Conservation (phyloP, 129 eudicot species). For the Calendula officinalis region DNA sequence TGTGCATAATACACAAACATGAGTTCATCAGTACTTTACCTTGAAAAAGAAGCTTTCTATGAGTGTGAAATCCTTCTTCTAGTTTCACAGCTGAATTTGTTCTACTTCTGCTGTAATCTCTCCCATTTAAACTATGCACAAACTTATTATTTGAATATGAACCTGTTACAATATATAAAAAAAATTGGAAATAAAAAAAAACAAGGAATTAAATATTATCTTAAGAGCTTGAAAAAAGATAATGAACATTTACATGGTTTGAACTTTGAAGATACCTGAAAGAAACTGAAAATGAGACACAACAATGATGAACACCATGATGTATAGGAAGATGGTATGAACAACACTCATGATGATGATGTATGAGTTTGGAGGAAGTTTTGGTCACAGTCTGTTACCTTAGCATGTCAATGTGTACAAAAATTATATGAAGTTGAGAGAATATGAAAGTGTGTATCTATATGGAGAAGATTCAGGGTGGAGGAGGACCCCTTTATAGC, state of each 20-base stretch:
- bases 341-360: slow-evolving; percentile 39
- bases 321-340: slow-evolving; percentile 30
- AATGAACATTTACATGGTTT: too few species aligned
- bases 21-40: slow-evolving; percentile 42
- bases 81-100: slow-evolving; percentile 10
- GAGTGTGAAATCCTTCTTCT: slow-evolving; percentile 31
- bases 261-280: slow-evolving; percentile 31
- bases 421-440: slow-evolving; percentile 11
- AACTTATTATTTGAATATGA: slow-evolving; percentile 39
- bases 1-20: not conserved
- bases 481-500: not conserved
- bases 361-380: slow-evolving; percentile 17
- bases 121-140: slow-evolving; percentile 23
- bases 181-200: not conserved
- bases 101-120: slow-evolving; percentile 28
- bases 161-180: slow-evolving; percentile 5
- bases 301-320: slow-evolving; percentile 37
- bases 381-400: slow-evolving; percentile 23
- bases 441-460: slow-evolving; percentile 6
- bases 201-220: not conserved
- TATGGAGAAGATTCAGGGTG: not conserved
- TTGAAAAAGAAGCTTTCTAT: slow-evolving; percentile 49
- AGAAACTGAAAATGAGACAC: slow-evolving; percentile 32
- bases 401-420: slow-evolving; percentile 15
- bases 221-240: slow-evolving; percentile 1